Conservation (phyloP, 2,329 filamentous ascomycete genomes). For the Bipolaris victoriae region DNA sequence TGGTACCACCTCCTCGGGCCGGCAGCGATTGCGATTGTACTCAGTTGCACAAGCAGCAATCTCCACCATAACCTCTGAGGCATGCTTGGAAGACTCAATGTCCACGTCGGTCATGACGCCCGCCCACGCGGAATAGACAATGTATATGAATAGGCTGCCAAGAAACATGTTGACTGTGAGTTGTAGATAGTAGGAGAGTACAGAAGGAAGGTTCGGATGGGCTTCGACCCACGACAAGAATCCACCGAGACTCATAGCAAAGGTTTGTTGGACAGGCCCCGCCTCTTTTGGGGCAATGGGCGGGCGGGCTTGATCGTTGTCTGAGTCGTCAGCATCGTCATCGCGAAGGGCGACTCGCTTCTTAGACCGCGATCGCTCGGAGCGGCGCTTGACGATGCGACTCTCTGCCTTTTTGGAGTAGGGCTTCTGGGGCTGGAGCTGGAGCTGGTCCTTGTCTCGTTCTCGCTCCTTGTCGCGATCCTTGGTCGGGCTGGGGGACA, state of each 20-base stretch:
- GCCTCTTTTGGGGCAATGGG: constrained; percentile 5
- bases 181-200: constrained; percentile 71
- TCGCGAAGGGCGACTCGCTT: constrained; percentile 25
- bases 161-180: constrained; percentile 70
- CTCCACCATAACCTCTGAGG: constrained; percentile 71
- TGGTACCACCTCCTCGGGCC: constrained; percentile 68
- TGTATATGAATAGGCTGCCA: constrained; percentile 64
- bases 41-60: constrained; percentile 76
- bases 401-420: constrained; percentile 49
- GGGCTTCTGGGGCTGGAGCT: constrained; percentile 31
- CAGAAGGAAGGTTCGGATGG: constrained; percentile 69
- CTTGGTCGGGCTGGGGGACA: constrained; percentile 48
- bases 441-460: constrained; percentile 39
- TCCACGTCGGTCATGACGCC: constrained; percentile 78
- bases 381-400: constrained; percentile 44
- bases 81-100: constrained; percentile 71
- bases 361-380: constrained; percentile 33
- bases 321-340: constrained; percentile 37
- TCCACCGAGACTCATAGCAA: constrained; percentile 48
- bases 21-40: constrained; percentile 79
- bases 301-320: constrained; percentile 20
- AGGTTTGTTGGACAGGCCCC: constrained; percentile 27
- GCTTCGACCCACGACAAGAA: constrained; percentile 68
- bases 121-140: constrained; percentile 71
- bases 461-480: constrained; percentile 41